A percentile compares a stretch with the other conserved stretches of the same genome.
phyloP scores from a whole-genome alignment of 495 filamentous ascomycete genomes.

The Wilcoxina mikolae region DNA sequence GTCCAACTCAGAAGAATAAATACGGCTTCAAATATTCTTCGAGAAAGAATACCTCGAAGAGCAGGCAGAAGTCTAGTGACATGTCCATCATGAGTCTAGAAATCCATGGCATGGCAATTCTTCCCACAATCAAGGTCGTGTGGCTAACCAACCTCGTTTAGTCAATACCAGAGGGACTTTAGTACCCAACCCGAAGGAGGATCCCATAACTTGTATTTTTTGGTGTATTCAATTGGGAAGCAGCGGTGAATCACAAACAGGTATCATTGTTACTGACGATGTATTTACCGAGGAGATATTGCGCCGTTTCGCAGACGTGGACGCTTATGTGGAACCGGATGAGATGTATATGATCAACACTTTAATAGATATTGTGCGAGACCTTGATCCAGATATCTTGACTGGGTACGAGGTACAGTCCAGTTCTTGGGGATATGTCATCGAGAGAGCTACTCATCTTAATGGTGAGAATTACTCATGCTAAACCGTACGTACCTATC shows the following conservation, averaged over 20 bases:
- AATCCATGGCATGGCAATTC: constrained; percentile 41
- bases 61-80: constrained; percentile 28
- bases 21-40: constrained; percentile 47
- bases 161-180: constrained; percentile 72
- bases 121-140: neutral
- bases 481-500: constrained; percentile 1
- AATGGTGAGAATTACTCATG: constrained; percentile 43
- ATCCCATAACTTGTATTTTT: constrained; percentile 80
- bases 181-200: constrained; percentile 73
- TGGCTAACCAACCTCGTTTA: constrained; percentile 3
- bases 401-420: constrained; percentile 94
- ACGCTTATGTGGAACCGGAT: constrained; percentile 56
- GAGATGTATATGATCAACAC: constrained; percentile 73
- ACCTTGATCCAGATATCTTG: constrained; percentile 78
- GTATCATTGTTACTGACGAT: constrained; percentile 51
- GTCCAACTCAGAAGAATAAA: constrained; percentile 70
- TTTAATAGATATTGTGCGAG: constrained; percentile 73
- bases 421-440: constrained; percentile 84
- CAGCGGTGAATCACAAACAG: constrained; percentile 37
- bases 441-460: constrained; percentile 70
- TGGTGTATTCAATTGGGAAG: constrained; percentile 78
- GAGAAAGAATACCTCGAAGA: constrained; percentile 22
- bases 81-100: constrained; percentile 97
- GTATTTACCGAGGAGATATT: constrained; percentile 39
- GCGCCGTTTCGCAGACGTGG: constrained; percentile 40